Conservation (phyloP, 2,329 filamentous ascomycete genomes). For the Talaromyces amestolkiae region DNA sequence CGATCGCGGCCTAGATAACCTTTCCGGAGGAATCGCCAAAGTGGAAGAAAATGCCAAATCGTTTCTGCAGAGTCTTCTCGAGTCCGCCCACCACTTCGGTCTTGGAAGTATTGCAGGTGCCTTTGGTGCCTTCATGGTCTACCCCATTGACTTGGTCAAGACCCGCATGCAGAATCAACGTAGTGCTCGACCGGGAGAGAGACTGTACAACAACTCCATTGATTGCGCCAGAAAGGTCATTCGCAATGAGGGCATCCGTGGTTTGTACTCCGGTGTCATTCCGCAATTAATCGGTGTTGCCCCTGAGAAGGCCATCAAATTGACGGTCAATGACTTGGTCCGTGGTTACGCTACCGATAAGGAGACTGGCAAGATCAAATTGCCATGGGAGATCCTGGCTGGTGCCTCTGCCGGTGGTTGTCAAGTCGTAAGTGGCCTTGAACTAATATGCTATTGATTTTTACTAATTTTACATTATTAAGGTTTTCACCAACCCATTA, state of each 20-base stretch:
- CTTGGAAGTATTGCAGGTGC: constrained; percentile 89
- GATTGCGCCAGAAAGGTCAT: constrained; percentile 94
- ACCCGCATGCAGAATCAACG: constrained; percentile 98
- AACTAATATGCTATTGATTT: too few relatives aligned
- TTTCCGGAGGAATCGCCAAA: constrained; percentile 50
- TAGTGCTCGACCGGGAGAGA: constrained; percentile 73
- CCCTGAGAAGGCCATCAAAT: constrained; percentile 99
- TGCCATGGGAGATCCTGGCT: constrained; percentile 73
- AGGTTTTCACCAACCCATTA: constrained; percentile 96
- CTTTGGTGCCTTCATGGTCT: constrained; percentile 99
- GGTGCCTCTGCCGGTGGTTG: constrained; percentile 88
- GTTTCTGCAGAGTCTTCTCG: constrained; percentile 63
- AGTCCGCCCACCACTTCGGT: constrained; percentile 85
- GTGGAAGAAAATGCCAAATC: constrained; percentile 54
- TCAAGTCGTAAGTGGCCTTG: constrained; percentile 74
- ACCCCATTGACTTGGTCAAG: constrained; percentile 98
- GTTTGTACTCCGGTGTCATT: constrained; percentile 89
- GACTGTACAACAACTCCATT: constrained; percentile 93
- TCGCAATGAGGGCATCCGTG: constrained; percentile 83
- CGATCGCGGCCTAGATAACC: constrained; percentile 38
- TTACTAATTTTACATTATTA: not conserved
- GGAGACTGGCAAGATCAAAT: constrained; percentile 69
- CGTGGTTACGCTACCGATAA: constrained; percentile 71
- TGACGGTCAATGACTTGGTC: constrained; percentile 95
- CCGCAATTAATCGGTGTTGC: constrained; percentile 96